Percentiles rank a stretch among this genome's conserved stretches.
These are phyloP conservation scores for Auriscalpium orientale DNA, from an alignment of 768 basidiomycete species.

Conservation along the genomic window DNA sequence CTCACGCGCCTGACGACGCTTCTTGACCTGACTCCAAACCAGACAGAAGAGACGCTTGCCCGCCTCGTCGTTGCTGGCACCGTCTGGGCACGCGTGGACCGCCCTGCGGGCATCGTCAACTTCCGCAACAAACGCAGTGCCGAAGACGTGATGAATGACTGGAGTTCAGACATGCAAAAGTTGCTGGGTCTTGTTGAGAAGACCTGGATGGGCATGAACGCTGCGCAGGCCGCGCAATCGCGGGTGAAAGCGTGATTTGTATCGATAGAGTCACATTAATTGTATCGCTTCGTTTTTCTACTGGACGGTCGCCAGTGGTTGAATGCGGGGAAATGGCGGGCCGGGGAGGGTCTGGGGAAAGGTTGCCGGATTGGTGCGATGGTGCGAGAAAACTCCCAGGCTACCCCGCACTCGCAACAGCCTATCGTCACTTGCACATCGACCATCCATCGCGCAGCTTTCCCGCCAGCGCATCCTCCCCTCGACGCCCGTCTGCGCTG, in stretches of 20 bases:
- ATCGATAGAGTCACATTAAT: background rate
- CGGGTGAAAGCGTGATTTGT: conserved; percentile 37
- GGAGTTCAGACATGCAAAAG: conserved; percentile 95
- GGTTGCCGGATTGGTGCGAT: no score
- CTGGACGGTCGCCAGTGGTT: background rate
- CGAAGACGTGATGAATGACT: conserved; percentile 95
- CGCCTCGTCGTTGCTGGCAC: conserved; percentile 87
- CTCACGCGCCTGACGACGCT: conserved; percentile 75
- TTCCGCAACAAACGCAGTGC: conserved; percentile 78
- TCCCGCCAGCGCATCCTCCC: no score
- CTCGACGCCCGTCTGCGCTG: no score
- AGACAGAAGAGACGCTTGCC: conserved; percentile 85
- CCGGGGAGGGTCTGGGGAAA: no score
- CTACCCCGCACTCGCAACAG: no score
- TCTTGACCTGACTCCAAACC: conserved; percentile 72
- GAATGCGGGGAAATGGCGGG: background rate
- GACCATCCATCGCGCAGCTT: no score
- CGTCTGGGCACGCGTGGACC: conserved; percentile 90
- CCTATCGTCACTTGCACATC: no score
- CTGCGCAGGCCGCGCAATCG: conserved; percentile 78
- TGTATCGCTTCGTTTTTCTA: conserved; percentile 1
- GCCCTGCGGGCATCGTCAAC: conserved; percentile 81
- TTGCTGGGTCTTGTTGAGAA: conserved; percentile 89
- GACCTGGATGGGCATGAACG: conserved; percentile 97
- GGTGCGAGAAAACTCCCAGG: no score